These are phyloP conservation scores for Saccharomycopsis olivae DNA, from an alignment of 805 yeast genomes.

Conservation along the genomic window DNA sequence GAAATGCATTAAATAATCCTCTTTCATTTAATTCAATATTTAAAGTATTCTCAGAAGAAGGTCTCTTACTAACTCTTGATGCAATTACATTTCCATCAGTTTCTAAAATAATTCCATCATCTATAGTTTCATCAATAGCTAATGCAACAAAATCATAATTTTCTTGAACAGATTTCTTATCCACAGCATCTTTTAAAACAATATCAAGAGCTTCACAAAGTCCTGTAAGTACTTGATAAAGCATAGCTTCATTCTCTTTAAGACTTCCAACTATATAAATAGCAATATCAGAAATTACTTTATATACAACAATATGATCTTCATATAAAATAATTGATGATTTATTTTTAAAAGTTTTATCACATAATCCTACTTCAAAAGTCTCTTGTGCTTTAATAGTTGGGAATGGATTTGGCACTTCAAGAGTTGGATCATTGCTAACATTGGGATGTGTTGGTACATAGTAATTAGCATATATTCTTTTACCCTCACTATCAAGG, in stretches of 20 bases:
- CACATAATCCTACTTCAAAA: conserved; percentile 64
- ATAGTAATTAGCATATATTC: conserved; percentile 82
- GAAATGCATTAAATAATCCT: conserved; percentile 75
- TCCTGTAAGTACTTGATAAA: conserved; percentile 67
- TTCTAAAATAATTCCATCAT: conserved; percentile 88
- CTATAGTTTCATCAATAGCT: conserved; percentile 86
- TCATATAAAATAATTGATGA: conserved; percentile 76
- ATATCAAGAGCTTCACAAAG: conserved; percentile 74
- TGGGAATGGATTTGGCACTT: conserved; percentile 24
- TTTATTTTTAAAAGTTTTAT: conserved; percentile 70
- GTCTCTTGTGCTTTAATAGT: conserved; percentile 54
- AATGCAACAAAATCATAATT: conserved; percentile 78
- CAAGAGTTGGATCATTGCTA: conserved; percentile 17
- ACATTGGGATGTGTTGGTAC: conserved; percentile 43
- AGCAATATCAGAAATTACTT: conserved; percentile 68
- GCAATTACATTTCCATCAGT: conserved; percentile 82
- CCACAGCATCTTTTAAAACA: conserved; percentile 58
- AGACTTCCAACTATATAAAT: conserved; percentile 62
- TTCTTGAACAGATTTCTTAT: conserved; percentile 67
- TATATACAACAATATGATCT: conserved; percentile 73
- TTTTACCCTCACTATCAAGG: conserved; percentile 69
- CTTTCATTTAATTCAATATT: conserved; percentile 60
- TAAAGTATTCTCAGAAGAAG: conserved; percentile 52
- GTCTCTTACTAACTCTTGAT: conserved; percentile 83
- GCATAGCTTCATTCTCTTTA: conserved; percentile 77